Evolutionary conservation across 768 basidiomycete genomes (phyloP).

Genomic region (Kwoniella sp.): DNA sequence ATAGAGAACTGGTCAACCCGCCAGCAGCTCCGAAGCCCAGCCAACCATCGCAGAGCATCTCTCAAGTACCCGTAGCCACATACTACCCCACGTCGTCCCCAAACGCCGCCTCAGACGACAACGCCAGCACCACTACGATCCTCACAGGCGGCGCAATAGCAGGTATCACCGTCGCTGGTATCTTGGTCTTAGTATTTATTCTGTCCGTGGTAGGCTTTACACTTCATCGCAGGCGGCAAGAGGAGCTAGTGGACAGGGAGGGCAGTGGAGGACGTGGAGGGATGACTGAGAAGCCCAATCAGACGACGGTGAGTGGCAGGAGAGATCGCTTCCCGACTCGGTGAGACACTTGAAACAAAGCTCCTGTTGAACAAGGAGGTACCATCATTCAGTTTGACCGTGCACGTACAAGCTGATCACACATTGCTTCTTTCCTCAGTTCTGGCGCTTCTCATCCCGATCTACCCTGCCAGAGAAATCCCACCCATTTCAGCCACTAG

Average conservation of each 20-base stretch:
- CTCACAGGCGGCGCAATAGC: conserved; percentile 13
- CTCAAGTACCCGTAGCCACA: conserved; percentile 8
- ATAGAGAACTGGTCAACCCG: background rate
- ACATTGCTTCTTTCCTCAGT: background rate
- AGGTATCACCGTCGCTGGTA: conserved; percentile 5
- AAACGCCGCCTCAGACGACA: background rate
- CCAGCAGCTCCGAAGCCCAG: background rate
- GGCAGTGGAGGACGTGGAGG: background rate
- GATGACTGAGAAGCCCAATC: conserved; percentile 2
- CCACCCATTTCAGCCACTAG: conserved; percentile 12
- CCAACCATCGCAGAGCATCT: background rate
- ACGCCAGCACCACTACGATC: background rate
- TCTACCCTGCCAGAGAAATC: background rate
- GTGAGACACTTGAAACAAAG: background rate
- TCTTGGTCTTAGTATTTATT: background rate
- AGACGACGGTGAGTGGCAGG: conserved; percentile 2
- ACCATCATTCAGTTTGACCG: background rate
- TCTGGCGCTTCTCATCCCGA: conserved; percentile 15
- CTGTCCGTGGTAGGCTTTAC: conserved; percentile 6
- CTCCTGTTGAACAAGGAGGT: too few species aligned
- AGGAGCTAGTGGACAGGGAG: conserved; percentile 2
- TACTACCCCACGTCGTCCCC: conserved; percentile 9
- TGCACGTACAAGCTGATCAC: too few species aligned
- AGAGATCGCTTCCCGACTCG: too few species aligned
- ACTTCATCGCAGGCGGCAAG: conserved; percentile 3